Evolutionary conservation across 1,284 basidiomycete genomes (phyloP).

Genomic region (Tilletiopsis washingtonensis): DNA sequence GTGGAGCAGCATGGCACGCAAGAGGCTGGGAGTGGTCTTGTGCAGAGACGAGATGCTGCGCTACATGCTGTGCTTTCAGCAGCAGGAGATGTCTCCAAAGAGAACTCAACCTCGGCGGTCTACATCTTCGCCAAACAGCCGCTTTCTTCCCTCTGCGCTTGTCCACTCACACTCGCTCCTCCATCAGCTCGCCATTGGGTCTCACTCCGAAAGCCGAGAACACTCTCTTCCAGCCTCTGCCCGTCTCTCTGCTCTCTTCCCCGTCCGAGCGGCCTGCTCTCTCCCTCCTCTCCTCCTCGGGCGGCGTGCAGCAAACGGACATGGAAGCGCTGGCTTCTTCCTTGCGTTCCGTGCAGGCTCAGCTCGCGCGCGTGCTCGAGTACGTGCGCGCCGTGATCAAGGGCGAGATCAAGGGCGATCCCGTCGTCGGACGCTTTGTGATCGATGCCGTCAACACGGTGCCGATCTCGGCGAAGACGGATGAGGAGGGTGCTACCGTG

Average conservation of each 20-base stretch:
- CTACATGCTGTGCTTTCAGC: too few species aligned
- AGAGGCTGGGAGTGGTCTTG: too few species aligned
- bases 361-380: conserved; percentile 74
- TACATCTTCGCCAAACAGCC: too few species aligned
- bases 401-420: conserved; percentile 72
- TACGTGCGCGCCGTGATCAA: conserved; percentile 78
- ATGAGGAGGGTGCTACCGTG: conserved; percentile 18
- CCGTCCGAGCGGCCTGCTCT: conserved; percentile 48
- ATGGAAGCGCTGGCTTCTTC: conserved; percentile 58
- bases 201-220: conserved; percentile 40
- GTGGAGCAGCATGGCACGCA: too few species aligned
- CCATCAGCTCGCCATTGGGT: conserved; percentile 61
- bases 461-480: conserved; percentile 24
- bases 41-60: too few species aligned
- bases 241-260: conserved; percentile 31
- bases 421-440: conserved; percentile 80
- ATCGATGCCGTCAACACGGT: conserved; percentile 62
- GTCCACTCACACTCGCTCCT: too few species aligned
- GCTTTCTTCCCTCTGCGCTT: too few species aligned
- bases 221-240: conserved; percentile 43
- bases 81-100: too few species aligned
- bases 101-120: too few species aligned
- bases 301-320: conserved; percentile 36
- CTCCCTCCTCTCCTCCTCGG: conserved; percentile 65
- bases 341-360: conserved; percentile 62